A percentile compares a stretch with the other conserved stretches of the same genome.
Conservation (phyloP, 1,284 basidiomycete species). For the Apiotrichum mycotoxinovorans region DNA sequence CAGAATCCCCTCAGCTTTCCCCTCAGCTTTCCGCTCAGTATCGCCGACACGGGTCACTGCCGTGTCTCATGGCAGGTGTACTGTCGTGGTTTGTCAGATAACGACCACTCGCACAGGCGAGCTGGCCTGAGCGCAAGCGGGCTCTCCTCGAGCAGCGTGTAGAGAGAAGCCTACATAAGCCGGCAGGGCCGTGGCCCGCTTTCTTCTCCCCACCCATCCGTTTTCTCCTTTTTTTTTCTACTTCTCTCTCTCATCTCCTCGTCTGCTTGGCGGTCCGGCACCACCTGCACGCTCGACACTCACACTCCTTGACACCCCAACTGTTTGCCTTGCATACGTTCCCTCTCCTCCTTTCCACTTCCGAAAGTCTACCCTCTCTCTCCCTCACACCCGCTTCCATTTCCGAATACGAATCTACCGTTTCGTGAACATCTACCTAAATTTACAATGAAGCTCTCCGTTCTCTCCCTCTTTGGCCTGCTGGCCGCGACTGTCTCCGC, state of each 20-base stretch:
- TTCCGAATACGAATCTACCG: too few species aligned
- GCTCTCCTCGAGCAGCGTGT: too few species aligned
- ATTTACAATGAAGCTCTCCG: constrained; percentile 12
- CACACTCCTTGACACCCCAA: not conserved
- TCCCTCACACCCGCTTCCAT: too few species aligned
- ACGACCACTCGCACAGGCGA: too few species aligned
- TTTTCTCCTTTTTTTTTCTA: not conserved
- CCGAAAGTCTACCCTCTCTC: not conserved
- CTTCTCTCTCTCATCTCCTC: not conserved
- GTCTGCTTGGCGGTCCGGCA: not conserved
- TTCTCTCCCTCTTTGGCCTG: constrained; percentile 14
- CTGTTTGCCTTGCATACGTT: not conserved
- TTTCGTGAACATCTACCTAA: not conserved
- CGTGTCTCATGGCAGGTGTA: too few species aligned
- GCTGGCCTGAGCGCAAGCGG: too few species aligned
- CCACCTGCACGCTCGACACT: not conserved
- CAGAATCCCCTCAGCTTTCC: too few species aligned
- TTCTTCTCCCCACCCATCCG: not conserved
- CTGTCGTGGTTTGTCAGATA: too few species aligned
- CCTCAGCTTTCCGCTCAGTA: too few species aligned
- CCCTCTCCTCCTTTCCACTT: not conserved
- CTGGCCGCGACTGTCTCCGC: constrained; percentile 14
- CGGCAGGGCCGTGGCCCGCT: not conserved
- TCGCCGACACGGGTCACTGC: too few species aligned
- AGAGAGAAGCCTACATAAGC: not conserved